A percentile compares a stretch with the other conserved stretches of the same genome.
Evolutionary conservation across 345 rosid genomes (phyloP).

Genomic region (Rhodamnia rubescens): DNA sequence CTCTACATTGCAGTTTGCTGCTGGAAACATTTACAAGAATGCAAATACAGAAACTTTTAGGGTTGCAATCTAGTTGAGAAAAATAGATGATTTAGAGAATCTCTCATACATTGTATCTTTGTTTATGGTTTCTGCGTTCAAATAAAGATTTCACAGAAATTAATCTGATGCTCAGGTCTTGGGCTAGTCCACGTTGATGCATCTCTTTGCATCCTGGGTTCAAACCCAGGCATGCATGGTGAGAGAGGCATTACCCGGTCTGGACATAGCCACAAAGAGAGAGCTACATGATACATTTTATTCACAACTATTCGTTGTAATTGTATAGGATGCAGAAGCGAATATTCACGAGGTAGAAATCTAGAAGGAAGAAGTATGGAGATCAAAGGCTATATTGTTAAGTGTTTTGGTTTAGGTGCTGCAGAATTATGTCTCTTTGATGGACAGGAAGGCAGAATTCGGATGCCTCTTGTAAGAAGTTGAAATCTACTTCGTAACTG

Average conservation of each 20-base stretch:
- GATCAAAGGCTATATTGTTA: not conserved
- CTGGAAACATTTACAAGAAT: not conserved
- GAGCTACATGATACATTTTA: not conserved
- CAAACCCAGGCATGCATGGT: not conserved
- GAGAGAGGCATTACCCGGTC: not conserved
- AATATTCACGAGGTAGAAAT: not conserved
- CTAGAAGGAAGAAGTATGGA: not conserved
- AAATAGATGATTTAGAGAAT: not conserved
- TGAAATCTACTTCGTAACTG: not conserved
- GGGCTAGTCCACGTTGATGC: not conserved
- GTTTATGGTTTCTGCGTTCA: not conserved
- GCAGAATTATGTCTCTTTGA: not conserved
- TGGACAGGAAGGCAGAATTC: not conserved
- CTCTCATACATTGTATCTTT: not conserved
- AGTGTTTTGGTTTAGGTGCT: not conserved
- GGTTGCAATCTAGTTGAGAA: not conserved
- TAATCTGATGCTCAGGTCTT: not conserved
- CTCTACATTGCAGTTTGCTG: not conserved
- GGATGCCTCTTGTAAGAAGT: not conserved
- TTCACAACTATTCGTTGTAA: not conserved
- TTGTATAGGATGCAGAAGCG: not conserved
- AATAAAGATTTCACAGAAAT: not conserved
- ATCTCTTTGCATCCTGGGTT: not conserved
- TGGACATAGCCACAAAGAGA: not conserved
- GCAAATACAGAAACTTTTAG: not conserved